These are phyloP conservation scores for Globisporangium viniferum DNA, from an alignment of 352 stramenopile species.

Conservation along the genomic window DNA sequence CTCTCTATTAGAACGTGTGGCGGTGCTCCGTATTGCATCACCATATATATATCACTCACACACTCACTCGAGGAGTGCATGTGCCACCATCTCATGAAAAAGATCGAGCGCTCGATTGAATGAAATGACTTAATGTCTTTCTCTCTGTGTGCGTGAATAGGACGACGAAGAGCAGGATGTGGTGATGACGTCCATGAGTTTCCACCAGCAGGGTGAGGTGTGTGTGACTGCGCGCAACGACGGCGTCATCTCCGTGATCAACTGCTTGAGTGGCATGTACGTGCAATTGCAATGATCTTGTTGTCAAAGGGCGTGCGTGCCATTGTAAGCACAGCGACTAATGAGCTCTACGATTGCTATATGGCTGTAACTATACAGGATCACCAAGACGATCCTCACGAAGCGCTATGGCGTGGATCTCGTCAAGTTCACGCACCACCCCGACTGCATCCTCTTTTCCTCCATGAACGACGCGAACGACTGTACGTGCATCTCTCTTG, in stretches of 20 bases:
- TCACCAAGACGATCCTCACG: constrained; percentile 83
- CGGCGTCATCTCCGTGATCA: constrained; percentile 76
- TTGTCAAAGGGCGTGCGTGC: too few species aligned
- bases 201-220: constrained; percentile 76
- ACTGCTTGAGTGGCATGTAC: constrained; percentile 80
- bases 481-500: constrained; percentile 29
- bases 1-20: not conserved
- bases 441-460: constrained; percentile 85
- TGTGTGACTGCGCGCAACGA: constrained; percentile 77
- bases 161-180: constrained; percentile 69
- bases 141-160: constrained; percentile 7
- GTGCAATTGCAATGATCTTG: constrained; percentile 14
- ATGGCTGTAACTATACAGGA: constrained; percentile 25
- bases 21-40: too few species aligned
- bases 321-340: not conserved
- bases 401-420: constrained; percentile 83
- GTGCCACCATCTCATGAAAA: not conserved
- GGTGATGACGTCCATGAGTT: constrained; percentile 60
- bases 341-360: not conserved
- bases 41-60: too few species aligned
- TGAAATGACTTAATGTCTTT: not conserved
- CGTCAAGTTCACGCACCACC: constrained; percentile 76
- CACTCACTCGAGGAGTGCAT: not conserved
- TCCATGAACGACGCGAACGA: constrained; percentile 72
- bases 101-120: not conserved